These are phyloP conservation scores for Umbellularia californica DNA, from an alignment of 164 flowering plant species.

Conservation along the genomic window DNA sequence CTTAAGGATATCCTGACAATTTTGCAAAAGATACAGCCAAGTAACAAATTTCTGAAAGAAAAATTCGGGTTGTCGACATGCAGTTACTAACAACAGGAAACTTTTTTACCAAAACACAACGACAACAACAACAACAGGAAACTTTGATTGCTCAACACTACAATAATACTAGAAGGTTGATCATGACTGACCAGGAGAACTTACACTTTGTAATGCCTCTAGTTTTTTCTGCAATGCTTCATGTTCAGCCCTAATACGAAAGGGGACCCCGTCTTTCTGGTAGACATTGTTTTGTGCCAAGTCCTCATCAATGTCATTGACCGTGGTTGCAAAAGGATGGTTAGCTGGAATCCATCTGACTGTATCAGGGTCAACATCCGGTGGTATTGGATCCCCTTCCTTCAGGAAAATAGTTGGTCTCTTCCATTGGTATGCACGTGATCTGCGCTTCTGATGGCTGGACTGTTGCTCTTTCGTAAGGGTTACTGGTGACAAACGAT, in stretches of 20 bases:
- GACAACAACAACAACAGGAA: no score
- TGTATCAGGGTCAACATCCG: slow-evolving; percentile 95
- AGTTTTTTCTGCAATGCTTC: slow-evolving; percentile 86
- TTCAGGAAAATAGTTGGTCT: slow-evolving; percentile 84
- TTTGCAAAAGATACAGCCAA: no score
- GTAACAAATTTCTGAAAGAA: no score
- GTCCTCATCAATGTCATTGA: slow-evolving; percentile 81
- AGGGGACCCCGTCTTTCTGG: slow-evolving; percentile 93
- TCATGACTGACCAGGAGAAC: slow-evolving; percentile 11
- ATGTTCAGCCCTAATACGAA: slow-evolving; percentile 90
- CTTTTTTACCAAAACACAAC: no score
- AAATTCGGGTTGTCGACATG: no score
- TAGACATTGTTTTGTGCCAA: slow-evolving; percentile 86
- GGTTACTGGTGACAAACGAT: slow-evolving; percentile 85
- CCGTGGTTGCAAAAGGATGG: slow-evolving; percentile 97
- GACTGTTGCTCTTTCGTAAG: slow-evolving; percentile 73
- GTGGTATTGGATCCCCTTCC: slow-evolving; percentile 90
- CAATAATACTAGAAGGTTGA: neutral
- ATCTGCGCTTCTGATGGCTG: slow-evolving; percentile 85
- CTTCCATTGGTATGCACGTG: slow-evolving; percentile 98
- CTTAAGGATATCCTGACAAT: no score
- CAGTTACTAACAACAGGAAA: no score
- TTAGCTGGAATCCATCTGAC: slow-evolving; percentile 98
- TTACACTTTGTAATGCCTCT: slow-evolving; percentile 78
- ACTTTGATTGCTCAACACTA: no score